Evolutionary conservation across 1,284 basidiomycete species (phyloP).

Genomic region (Exobasidium rhododendri): DNA sequence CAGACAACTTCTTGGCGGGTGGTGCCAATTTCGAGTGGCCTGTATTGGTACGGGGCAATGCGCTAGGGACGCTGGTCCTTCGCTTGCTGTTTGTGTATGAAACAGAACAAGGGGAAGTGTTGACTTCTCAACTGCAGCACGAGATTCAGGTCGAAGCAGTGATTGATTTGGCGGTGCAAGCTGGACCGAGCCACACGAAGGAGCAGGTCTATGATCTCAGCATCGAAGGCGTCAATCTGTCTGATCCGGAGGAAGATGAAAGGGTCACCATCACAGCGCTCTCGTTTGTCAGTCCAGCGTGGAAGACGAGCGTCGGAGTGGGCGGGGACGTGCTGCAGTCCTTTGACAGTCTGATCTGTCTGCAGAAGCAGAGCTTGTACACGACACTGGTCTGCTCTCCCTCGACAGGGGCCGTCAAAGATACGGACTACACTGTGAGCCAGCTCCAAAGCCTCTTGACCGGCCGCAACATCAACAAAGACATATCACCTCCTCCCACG

Average conservation of each 20-base stretch:
- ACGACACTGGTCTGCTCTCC: background rate
- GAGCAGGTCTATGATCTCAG: constrained; percentile 15
- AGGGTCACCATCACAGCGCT: constrained; percentile 18
- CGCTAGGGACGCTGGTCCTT: constrained; percentile 5
- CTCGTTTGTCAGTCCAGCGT: constrained; percentile 19
- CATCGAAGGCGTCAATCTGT: constrained; percentile 22
- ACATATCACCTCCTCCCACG: background rate
- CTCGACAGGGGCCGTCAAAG: background rate
- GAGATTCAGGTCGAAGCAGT: constrained; percentile 17
- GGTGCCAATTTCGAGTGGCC: constrained; percentile 2
- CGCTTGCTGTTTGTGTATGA: constrained; percentile 11
- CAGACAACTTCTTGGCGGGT: background rate
- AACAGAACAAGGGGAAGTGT: constrained; percentile 20
- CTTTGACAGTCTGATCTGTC: background rate
- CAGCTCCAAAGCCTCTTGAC: constrained; percentile 11
- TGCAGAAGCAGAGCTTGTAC: background rate
- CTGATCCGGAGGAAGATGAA: background rate
- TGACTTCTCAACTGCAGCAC: constrained; percentile 23
- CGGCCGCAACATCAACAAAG: constrained; percentile 13
- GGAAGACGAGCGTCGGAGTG: constrained; percentile 2
- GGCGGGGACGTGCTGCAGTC: background rate
- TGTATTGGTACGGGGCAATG: constrained; percentile 5
- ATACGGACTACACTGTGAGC: constrained; percentile 20
- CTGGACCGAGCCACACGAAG: background rate
- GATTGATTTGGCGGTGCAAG: constrained; percentile 23